Evolutionary conservation across 192 early-diverging fungal species (phyloP), one percentile per base, ranked within the genome.

Genomic region (Umbelopsis vinacea): DNA sequence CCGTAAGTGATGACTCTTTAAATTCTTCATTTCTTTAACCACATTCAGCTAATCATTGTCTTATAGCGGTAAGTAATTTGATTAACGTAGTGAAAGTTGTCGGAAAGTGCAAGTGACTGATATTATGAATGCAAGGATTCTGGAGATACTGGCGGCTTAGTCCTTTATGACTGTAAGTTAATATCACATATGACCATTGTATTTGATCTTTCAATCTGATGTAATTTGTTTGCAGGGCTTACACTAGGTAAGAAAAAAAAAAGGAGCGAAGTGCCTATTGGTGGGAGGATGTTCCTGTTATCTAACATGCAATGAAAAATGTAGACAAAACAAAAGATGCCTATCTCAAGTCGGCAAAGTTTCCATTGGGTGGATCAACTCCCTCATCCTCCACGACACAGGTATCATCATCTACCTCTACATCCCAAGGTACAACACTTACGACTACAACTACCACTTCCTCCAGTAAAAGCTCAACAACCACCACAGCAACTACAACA

Each of bases 131-230:
- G 48, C 9, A n/a, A 50, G 48, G 63, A 78, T 37, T 81, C 79
- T 75, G 77, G 77, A 33, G 77, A 78, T 45, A 78, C 77, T 54
- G 77, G 79, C 22, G 77, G 77, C 12, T 24, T 78, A 19, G 70
- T 78, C 7, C n/a, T 43, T 15, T n/a, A 78, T 46, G 77, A 78
- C 54, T 76, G 72, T 45, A 23, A 69, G 40, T 52, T 52, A 9
- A 4, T 0, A 12, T 43, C 6, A 43, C 40, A 4, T 6, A 29
- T 3, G 29, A 3, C 29, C 29, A 29, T 43, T 43, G 40, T 4
- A 11, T 11, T 43, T 12, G 40, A 43, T 43, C 40, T 1, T 43
- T 6, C 6, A 43, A 43, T 43, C 40, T 43, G 40, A 43, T 43
- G 8, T 43, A 43, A 4, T 4, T 7, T 12, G 40, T 43, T 43